These are phyloP conservation scores for Trichophyton rubrum DNA, from an alignment of 2,329 filamentous ascomycete genomes.

Conservation along the genomic window DNA sequence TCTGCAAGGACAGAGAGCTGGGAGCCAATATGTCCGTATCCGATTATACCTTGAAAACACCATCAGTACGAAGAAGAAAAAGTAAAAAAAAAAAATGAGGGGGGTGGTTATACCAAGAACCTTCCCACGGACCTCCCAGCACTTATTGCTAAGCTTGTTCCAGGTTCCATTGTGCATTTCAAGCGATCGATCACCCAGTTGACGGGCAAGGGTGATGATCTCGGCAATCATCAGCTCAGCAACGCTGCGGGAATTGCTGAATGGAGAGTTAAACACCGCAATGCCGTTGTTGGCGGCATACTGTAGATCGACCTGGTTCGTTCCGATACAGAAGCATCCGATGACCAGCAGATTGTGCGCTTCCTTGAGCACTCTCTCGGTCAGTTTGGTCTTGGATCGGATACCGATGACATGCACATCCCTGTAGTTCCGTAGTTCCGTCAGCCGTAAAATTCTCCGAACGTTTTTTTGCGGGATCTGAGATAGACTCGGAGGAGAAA, in stretches of 20 bases:
- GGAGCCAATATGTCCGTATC: conserved; percentile 93
- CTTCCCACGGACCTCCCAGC: conserved; percentile 98
- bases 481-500: neutral
- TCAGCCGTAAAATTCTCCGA: neutral
- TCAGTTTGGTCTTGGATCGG: conserved; percentile 93
- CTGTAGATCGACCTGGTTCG: conserved; percentile 44
- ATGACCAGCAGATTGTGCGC: conserved; percentile 92
- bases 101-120: conserved; percentile 55
- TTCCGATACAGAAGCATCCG: conserved; percentile 98
- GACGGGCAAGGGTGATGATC: conserved; percentile 81
- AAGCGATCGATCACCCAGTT: conserved; percentile 81
- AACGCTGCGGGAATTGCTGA: conserved; percentile 93
- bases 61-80: neutral
- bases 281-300: conserved; percentile 49
- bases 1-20: conserved; percentile 92
- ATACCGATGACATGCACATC: conserved; percentile 97
- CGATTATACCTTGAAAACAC: conserved; percentile 57
- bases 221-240: conserved; percentile 91
- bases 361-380: conserved; percentile 66
- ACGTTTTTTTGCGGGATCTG: neutral
- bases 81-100: neutral
- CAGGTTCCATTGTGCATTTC: conserved; percentile 91
- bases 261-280: conserved; percentile 97
- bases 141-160: conserved; percentile 95
- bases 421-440: conserved; percentile 33